Conservation (phyloP, 768 basidiomycete genomes). For the Russula olivacea region DNA sequence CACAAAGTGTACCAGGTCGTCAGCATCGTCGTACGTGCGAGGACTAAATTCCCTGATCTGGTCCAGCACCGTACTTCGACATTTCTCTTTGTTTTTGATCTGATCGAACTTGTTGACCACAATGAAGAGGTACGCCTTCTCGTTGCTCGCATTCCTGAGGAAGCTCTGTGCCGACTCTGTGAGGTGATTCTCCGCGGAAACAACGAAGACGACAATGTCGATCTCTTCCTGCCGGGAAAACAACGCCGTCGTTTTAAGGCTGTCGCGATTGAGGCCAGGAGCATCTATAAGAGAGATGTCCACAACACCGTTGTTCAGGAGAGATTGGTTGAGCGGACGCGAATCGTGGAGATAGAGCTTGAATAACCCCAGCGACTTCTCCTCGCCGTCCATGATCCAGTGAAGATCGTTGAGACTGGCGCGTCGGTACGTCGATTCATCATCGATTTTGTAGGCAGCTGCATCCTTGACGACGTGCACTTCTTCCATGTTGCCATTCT, state of each 20-base stretch:
- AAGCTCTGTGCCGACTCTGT: slow-evolving; percentile 95
- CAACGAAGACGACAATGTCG: slow-evolving; percentile 97
- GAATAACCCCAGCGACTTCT: slow-evolving; percentile 62
- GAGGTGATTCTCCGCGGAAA: slow-evolving; percentile 97
- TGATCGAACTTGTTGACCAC: slow-evolving; percentile 98
- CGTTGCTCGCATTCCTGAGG: slow-evolving; percentile 84
- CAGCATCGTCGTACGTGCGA: slow-evolving; percentile 83
- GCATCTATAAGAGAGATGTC: slow-evolving; percentile 98
- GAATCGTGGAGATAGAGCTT: slow-evolving; percentile 87
- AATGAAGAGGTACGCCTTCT: slow-evolving; percentile 97
- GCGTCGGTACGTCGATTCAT: slow-evolving; percentile 73
- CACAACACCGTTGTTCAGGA: slow-evolving; percentile 91
- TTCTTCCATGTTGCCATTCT: slow-evolving; percentile 76
- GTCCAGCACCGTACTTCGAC: slow-evolving; percentile 79
- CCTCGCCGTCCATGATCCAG: slow-evolving; percentile 69
- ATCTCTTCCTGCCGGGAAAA: slow-evolving; percentile 97
- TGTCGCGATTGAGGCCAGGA: slow-evolving; percentile 95
- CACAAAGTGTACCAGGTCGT: slow-evolving; percentile 96
- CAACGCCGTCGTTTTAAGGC: slow-evolving; percentile 87
- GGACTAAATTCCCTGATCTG: slow-evolving; percentile 93
- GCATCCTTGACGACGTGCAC: slow-evolving; percentile 76
- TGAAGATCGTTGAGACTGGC: slow-evolving; percentile 67
- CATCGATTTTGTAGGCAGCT: slow-evolving; percentile 56
- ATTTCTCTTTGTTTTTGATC: slow-evolving; percentile 93
- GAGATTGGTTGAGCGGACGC: slow-evolving; percentile 70